Evolutionary conservation across 306 rosid genomes (phyloP).

Genomic region (Ammopiptanthus mongolicus): DNA sequence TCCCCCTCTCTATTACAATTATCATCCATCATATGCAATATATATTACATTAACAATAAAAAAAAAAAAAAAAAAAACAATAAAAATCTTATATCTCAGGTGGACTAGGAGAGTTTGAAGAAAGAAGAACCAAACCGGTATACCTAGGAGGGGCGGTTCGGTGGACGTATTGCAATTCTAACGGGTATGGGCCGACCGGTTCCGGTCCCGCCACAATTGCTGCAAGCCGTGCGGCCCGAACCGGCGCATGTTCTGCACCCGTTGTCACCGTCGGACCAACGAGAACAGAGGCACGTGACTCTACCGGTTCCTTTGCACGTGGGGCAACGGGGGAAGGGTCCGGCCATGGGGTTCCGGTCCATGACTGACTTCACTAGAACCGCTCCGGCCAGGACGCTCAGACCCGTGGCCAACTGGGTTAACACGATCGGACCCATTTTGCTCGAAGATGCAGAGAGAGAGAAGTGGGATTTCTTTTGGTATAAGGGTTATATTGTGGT

Average conservation of each 20-base stretch:
- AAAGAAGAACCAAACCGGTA: not conserved
- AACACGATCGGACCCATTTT: conserved; percentile 60
- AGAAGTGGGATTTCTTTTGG: not conserved
- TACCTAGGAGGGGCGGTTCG: conserved; percentile 31
- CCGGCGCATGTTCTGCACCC: conserved; percentile 78
- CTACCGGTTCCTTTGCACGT: conserved; percentile 72
- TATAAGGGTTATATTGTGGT: not conserved
- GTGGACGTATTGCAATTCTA: conserved; percentile 35
- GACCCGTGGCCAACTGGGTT: conserved; percentile 67
- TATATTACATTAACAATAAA: not conserved
- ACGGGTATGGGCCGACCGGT: conserved; percentile 69
- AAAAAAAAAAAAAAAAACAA: not conserved
- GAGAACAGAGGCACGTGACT: conserved; percentile 62
- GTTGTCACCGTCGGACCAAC: conserved; percentile 71
- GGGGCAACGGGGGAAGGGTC: conserved; percentile 59
- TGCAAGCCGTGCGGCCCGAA: conserved; percentile 62
- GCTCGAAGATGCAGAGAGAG: not conserved
- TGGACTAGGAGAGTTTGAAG: not conserved
- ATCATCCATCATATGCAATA: not conserved
- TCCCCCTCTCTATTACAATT: not conserved
- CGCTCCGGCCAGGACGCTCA: conserved; percentile 74
- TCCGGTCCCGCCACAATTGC: conserved; percentile 76
- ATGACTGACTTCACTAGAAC: conserved; percentile 60
- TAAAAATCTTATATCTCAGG: not conserved
- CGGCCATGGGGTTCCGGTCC: conserved; percentile 77